Evolutionary conservation across 2,329 filamentous ascomycete genomes (phyloP).

Genomic region (Dothidotthia symphoricarpi): DNA sequence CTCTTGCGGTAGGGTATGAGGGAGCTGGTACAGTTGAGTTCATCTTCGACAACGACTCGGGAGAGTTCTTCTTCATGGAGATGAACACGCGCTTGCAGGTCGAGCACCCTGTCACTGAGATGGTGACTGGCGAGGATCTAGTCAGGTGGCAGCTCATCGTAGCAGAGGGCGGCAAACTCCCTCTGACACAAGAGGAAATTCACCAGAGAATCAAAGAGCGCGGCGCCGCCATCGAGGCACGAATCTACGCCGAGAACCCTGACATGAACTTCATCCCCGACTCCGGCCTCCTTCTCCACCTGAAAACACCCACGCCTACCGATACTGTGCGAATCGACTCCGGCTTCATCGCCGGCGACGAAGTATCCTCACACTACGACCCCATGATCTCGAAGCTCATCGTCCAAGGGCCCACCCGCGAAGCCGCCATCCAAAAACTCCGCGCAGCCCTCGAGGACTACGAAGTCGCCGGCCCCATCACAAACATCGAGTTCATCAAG

Average conservation of each 20-base stretch:
- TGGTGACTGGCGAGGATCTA: constrained; percentile 72
- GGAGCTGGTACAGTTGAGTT: constrained; percentile 68
- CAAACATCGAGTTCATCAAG: constrained; percentile 97
- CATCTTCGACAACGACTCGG: constrained; percentile 66
- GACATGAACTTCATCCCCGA: constrained; percentile 90
- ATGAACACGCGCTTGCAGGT: constrained; percentile 70
- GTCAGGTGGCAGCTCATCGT: constrained; percentile 96
- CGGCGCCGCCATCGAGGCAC: constrained; percentile 89
- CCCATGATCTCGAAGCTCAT: constrained; percentile 99
- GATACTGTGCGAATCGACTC: constrained; percentile 86
- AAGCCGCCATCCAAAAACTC: constrained; percentile 80
- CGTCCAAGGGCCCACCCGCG: constrained; percentile 74
- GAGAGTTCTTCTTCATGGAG: constrained; percentile 68
- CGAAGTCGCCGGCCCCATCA: constrained; percentile 87
- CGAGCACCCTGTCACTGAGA: constrained; percentile 97
- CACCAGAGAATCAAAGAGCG: constrained; percentile 67
- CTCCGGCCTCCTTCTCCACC: constrained; percentile 81
- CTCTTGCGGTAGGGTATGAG: constrained; percentile 63
- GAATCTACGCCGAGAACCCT: constrained; percentile 95
- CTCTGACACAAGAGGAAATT: constrained; percentile 64
- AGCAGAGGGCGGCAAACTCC: constrained; percentile 67
- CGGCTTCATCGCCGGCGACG: constrained; percentile 86
- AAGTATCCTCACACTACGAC: constrained; percentile 91
- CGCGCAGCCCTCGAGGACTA: constrained; percentile 79
- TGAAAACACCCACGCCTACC: constrained; percentile 67